Base-by-base conservation (phyloP, 257 asterid species). In the Petunia secreta region DNA sequence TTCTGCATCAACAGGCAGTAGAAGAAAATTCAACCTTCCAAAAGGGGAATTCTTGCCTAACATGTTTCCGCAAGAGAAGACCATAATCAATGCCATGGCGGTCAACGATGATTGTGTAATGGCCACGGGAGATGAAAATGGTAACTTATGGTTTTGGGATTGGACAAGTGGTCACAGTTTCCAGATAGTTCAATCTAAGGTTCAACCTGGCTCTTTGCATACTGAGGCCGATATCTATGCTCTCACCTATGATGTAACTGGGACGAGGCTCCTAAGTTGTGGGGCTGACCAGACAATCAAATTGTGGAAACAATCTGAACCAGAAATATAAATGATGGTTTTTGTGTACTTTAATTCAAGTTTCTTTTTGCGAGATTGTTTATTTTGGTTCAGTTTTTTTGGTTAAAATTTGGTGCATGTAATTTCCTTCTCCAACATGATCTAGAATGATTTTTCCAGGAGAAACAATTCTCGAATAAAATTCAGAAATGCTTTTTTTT, bases 121-220 rank as follows among this genome's bases (percentile, higher is more conserved):
- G 79, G 90, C 92, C 80, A 94, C 97, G 16, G 98, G 92, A 94
- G 98, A 98, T 80, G 98, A 95, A 59, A 95, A 95, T 59, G 98
- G 98, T 82, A 95, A 98, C 63, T 77, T 95, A 82, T 95, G 98
- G 98, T 95, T 93, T 88, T 93, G 98, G 98, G 98, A 93, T 82
- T 95, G 98, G 98, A 91, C 38, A 74, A 95, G 98, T 36, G 98
- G 98, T 44, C 97, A 95, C 84, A 95, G 91, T 89, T 93, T 91
- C 85, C 98, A 95, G 89, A 97, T 91, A 88, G 81, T 94, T 75
- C 97, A 94, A 77, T 93, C 98, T 2, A 91, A 91, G 60, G 97
- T 91, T 82, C 98, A 95, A 82, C 98, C 98, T 37, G 97, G 98
- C 38, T 92, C 98, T 6, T 85, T 94, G 93, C 97, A 94, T 68